Conservation (phyloP, 2,329 filamentous ascomycete species). For the Colletotrichum sp. region DNA sequence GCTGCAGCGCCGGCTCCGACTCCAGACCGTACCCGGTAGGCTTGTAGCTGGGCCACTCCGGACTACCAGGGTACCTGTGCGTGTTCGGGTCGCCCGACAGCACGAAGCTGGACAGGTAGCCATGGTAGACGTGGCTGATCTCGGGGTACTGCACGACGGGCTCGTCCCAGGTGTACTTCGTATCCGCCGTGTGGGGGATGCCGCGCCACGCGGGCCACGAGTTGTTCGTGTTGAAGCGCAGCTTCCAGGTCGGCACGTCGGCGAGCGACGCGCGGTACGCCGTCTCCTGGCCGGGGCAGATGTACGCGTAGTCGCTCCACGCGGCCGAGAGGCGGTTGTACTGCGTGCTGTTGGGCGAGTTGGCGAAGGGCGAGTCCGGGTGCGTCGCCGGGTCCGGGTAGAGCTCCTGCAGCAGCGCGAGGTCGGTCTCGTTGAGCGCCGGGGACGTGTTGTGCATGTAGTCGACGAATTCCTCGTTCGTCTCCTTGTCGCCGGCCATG, state of each 20-base stretch:
- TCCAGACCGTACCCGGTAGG: constrained; percentile 27
- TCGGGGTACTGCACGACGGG: constrained; percentile 37
- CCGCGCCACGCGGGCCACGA: constrained; percentile 70
- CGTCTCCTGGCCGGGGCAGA: constrained; percentile 49
- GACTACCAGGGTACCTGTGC: constrained; percentile 24
- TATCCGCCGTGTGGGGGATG: constrained; percentile 41
- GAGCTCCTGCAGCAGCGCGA: constrained; percentile 29
- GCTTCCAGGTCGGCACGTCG: constrained; percentile 75
- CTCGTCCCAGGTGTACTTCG: constrained; percentile 40
- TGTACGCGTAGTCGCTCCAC: constrained; percentile 49
- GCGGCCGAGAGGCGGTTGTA: constrained; percentile 48
- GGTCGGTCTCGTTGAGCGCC: constrained; percentile 31
- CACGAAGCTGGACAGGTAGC: constrained; percentile 76
- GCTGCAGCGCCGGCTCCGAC: constrained; percentile 28
- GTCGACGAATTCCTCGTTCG: constrained; percentile 37
- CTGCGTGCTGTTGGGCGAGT: constrained; percentile 45
- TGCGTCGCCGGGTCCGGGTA: constrained; percentile 40
- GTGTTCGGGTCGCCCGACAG: constrained; percentile 74
- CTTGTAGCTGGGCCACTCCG: constrained; percentile 29
- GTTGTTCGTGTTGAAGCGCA: constrained; percentile 73
- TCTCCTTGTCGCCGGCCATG: constrained; percentile 35
- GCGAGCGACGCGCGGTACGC: constrained; percentile 65
- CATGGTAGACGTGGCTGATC: constrained; percentile 39
- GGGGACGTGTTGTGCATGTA: constrained; percentile 39
- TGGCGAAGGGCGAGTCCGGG: constrained; percentile 35